phyloP scores from a whole-genome alignment of 768 basidiomycete genomes.

The Cystofilobasidium ferigula region DNA sequence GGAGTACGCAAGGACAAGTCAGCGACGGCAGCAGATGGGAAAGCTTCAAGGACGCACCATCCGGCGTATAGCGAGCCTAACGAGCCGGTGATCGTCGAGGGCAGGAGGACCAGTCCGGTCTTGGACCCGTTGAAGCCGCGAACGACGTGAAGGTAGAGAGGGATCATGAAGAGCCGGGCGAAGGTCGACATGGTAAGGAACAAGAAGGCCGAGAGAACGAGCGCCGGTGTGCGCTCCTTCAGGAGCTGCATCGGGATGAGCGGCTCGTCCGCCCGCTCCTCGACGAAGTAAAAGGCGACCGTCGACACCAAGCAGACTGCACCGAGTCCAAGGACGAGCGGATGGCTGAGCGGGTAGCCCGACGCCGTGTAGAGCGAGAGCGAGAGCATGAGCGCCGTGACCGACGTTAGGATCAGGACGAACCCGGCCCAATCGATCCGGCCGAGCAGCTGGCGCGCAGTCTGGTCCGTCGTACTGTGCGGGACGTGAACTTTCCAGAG shows the following conservation, averaged over 20 bases:
- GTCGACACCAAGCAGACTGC: constrained; percentile 20
- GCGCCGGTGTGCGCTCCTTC: constrained; percentile 27
- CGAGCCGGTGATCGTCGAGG: constrained; percentile 30
- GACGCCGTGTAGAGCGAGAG: constrained; percentile 32
- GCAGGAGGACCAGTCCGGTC: constrained; percentile 30
- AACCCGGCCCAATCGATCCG: constrained; percentile 33
- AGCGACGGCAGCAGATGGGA: not conserved
- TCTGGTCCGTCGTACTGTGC: constrained; percentile 12
- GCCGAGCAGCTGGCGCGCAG: constrained; percentile 28
- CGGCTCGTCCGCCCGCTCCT: constrained; percentile 29
- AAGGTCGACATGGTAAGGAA: constrained; percentile 30
- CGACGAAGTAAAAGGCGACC: constrained; percentile 29
- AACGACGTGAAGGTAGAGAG: constrained; percentile 33
- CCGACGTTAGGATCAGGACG: constrained; percentile 28
- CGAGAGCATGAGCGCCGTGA: constrained; percentile 27
- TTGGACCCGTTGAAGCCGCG: constrained; percentile 30
- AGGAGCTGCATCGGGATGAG: constrained; percentile 32
- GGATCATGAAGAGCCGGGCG: constrained; percentile 32
- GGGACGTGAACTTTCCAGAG: constrained; percentile 32
- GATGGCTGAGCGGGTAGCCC: constrained; percentile 28
- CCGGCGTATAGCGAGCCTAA: constrained; percentile 31
- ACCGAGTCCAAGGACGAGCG: constrained; percentile 27
- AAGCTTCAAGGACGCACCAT: constrained; percentile 32
- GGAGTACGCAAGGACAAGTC: not conserved
- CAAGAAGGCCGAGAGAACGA: constrained; percentile 29